Base-by-base conservation (phyloP, 2,329 filamentous ascomycete species). In the Beauveria varroae region DNA sequence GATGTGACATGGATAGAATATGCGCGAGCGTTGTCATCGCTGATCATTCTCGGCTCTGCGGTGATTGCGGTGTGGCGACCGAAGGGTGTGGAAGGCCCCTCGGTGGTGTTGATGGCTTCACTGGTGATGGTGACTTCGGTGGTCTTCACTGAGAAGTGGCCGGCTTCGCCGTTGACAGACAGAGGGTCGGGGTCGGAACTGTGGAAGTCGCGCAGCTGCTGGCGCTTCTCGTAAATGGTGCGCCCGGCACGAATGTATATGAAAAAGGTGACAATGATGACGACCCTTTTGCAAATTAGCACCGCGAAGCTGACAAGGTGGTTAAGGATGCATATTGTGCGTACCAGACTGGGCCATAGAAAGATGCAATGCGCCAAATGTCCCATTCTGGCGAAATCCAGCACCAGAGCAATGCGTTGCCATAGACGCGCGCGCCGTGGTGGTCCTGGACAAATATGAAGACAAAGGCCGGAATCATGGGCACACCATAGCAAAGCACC, bases 371-470 rank as follows among this genome's bases (percentile, higher is more conserved):
- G 44, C 90, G 86, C 72, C 90, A 84, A 62, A 86, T 81, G 61
- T 90, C 87, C 82, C 87, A 92, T 5, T 83, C 74, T 2, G 76
- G 69, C 2, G 80, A 76, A 20, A 95, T 79, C 90, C 90, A 95
- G 70, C 91, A 96, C 91, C 90, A 96, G 24, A 95, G 74, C 1
- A 82, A 84, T 30, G 90, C 90, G 66, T 89, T 81, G 1, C 90
- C 90, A 69, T 93, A 92, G 57, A 93, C 81, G 3, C 78, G 81
- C 20, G 67, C 60, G 5, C 84, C 83, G 26, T 77, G 74, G 0
- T 70, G 67, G 52, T 79, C 79, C 62, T 78, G 77, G 59, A 92
- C 74, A 61, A 90, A 89, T 59, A 92, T 77, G 68, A 86, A 92
- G 7, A 79, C 72, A 10, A 93, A 72, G 0, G 88, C 85, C 2